Evolutionary conservation across 495 filamentous ascomycete species (phyloP).

Genomic region (Cairneyella variabilis): DNA sequence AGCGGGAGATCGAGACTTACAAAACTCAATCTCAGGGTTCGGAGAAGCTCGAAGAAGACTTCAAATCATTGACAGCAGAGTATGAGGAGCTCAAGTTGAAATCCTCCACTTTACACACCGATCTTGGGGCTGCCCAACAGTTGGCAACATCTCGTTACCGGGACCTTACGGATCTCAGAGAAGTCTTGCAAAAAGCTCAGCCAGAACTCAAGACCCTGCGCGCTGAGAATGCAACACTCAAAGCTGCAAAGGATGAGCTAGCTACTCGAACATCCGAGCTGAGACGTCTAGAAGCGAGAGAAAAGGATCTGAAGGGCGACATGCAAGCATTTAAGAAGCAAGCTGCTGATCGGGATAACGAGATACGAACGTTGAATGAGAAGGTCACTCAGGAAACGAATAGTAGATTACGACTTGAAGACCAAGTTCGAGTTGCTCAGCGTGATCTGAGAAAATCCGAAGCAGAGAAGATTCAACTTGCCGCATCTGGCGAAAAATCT

Average conservation of each 20-base stretch:
- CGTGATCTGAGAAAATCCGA: constrained; percentile 74
- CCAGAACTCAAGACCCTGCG: constrained; percentile 76
- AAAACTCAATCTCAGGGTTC: constrained; percentile 32
- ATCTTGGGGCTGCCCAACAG: constrained; percentile 81
- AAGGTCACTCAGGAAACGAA: constrained; percentile 72
- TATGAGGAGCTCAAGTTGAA: constrained; percentile 72
- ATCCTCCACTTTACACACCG: constrained; percentile 67
- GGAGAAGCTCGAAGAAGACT: constrained; percentile 52
- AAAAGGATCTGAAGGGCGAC: constrained; percentile 76
- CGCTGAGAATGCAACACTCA: constrained; percentile 69
- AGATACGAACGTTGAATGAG: constrained; percentile 71
- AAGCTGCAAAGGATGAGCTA: constrained; percentile 67
- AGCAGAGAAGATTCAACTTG: constrained; percentile 70
- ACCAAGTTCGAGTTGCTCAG: constrained; percentile 62
- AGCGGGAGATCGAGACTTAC: constrained; percentile 53
- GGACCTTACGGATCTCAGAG: constrained; percentile 73
- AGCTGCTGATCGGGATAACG: constrained; percentile 65
- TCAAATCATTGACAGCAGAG: constrained; percentile 60
- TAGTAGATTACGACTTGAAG: constrained; percentile 69
- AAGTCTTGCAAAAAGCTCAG: constrained; percentile 77
- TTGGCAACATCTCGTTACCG: constrained; percentile 83
- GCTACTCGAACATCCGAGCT: constrained; percentile 63
- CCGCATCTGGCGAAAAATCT: constrained; percentile 65
- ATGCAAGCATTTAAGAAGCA: constrained; percentile 63
- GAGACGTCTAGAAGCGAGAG: constrained; percentile 68